Conservation (phyloP, 495 filamentous ascomycete genomes). For the Lindgomyces ingoldianus region DNA sequence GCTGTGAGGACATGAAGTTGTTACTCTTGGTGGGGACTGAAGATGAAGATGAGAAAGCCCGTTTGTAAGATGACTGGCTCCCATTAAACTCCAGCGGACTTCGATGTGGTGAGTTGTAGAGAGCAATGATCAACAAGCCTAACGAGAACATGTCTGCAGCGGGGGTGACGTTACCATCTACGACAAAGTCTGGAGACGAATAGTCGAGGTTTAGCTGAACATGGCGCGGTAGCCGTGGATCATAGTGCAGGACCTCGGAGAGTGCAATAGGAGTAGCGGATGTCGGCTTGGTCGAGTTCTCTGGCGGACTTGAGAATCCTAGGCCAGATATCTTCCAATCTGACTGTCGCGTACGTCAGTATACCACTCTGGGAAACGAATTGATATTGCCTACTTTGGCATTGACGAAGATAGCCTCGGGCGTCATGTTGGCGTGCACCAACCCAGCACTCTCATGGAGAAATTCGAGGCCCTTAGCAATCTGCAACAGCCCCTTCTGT, state of each 20-base stretch:
- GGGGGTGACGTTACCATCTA: conserved; percentile 79
- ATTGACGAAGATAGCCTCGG: conserved; percentile 93
- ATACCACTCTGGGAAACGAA: conserved; percentile 18
- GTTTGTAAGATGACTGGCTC: conserved; percentile 77
- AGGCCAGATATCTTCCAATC: conserved; percentile 98
- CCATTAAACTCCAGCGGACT: conserved; percentile 82
- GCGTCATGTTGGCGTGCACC: conserved; percentile 91
- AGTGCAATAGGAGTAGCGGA: conserved; percentile 74
- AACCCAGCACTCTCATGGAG: conserved; percentile 93
- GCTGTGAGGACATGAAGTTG: conserved; percentile 75
- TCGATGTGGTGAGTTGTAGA: conserved; percentile 89
- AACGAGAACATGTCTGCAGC: conserved; percentile 90
- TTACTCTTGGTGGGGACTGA: conserved; percentile 75
- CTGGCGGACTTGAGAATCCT: conserved; percentile 79
- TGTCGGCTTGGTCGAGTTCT: conserved; percentile 65
- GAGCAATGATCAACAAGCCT: conserved; percentile 80
- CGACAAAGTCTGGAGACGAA: conserved; percentile 86
- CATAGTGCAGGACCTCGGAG: conserved; percentile 78
- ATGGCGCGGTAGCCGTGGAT: conserved; percentile 76
- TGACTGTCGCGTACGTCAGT: conserved; percentile 56
- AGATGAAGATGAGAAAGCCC: conserved; percentile 72
- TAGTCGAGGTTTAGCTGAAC: conserved; percentile 93
- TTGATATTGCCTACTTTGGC: conserved; percentile 64
- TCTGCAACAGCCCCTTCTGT: conserved; percentile 90
- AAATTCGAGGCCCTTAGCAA: conserved; percentile 93